Evolutionary conservation across 768 basidiomycete genomes (phyloP), one percentile per base, ranked within the genome.

Genomic region (Trametes gibbosa): DNA sequence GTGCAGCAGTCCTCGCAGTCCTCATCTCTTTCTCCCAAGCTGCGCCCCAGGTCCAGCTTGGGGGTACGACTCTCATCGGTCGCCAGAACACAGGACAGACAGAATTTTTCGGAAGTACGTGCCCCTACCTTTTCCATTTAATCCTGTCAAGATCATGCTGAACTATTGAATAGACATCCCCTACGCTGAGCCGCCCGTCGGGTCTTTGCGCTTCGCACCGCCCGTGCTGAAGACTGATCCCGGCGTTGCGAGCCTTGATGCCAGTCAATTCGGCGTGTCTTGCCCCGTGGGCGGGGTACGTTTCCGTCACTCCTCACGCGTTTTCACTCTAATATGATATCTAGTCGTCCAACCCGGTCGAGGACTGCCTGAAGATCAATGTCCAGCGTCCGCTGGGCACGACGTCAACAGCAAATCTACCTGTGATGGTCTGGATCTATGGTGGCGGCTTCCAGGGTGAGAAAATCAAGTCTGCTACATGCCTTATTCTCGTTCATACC

Each of bases 341-440:
- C 32, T 29, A 52, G 50, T 16, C 41, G 25, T 13, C 47, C 14
- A 29, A 27, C 21, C 27, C 55, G 37, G 64, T 69, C 32, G 82
- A 84, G 63, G 76, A 82, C 61, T 82, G 81, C 59, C 68, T 84
- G 43, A 76, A 69, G 8, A 59, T 83, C 46, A 83, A 83, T 64
- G 68, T 84, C 27, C 76, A 73, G 49, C 69, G 73, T 7, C 82
- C 82, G 0, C 63, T 69, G 1, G 74, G 74, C 6, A 21, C 67
- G 5, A 56, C 61, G 8, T 51, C 61, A 0, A 50, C 37, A 2
- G 65, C 72, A 5, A 66, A 55, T 13, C 60, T 81, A 5, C 78
- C 81, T 0, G 79, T 81, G 12, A 70, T 80, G 72, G 67, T 74
- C 4, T 79, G 78, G 77, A 70, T 77, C 21, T 76, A 78, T 57